Conservation (phyloP, 306 rosid genomes). For the Ormosia emarginata region DNA sequence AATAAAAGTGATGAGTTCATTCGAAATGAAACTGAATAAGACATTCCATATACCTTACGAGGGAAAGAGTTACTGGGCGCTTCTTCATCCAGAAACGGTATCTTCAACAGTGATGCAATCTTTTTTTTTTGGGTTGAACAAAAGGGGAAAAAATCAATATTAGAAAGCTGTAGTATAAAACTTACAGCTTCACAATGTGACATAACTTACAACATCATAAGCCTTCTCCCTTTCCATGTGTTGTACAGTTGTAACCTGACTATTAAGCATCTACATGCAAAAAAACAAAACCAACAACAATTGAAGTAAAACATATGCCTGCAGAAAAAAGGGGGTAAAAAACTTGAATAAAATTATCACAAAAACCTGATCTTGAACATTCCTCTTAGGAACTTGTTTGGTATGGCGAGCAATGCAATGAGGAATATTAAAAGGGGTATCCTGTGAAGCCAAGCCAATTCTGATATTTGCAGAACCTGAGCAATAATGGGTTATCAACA, state of each 20-base stretch:
- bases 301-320: background rate
- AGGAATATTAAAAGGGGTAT: conserved; percentile 68
- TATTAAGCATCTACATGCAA: conserved; percentile 69
- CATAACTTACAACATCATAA: conserved; percentile 70
- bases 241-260: conserved; percentile 61
- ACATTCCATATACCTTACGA: conserved; percentile 59
- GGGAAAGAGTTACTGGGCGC: conserved; percentile 69
- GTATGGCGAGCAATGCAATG: conserved; percentile 88
- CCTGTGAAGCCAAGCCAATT: conserved; percentile 90
- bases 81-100: conserved; percentile 88
- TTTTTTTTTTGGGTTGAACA: conserved; percentile 8
- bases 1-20: background rate
- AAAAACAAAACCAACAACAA: conserved; percentile 18
- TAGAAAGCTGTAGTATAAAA: conserved; percentile 2
- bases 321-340: background rate
- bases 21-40: conserved; percentile 17
- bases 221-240: conserved; percentile 86
- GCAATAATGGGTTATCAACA: background rate
- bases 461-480: conserved; percentile 84
- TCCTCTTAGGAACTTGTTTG: conserved; percentile 59
- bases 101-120: conserved; percentile 78
- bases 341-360: background rate
- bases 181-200: background rate
- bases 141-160: background rate
- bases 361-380: conserved; percentile 86